Percentiles rank a stretch among this genome's conserved stretches.
Conservation (phyloP, 1,284 basidiomycete genomes). For the Ceratobasidium sp. region DNA sequence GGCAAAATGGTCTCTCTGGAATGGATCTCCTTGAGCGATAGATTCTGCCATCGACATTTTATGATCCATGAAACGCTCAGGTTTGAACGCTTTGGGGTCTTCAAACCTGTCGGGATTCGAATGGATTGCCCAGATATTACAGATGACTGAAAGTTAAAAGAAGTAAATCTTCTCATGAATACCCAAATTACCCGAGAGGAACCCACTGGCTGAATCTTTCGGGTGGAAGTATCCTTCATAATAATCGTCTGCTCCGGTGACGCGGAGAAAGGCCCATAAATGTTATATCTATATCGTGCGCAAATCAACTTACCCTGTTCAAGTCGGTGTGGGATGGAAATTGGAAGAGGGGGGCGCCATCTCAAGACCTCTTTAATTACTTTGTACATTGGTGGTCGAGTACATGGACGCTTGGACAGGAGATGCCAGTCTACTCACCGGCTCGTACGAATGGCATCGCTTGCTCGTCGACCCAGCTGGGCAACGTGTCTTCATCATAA, state of each 20-base stretch:
- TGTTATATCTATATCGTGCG: not conserved
- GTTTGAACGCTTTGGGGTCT: conserved; percentile 11
- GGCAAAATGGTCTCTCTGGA: conserved; percentile 33
- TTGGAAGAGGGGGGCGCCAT: conserved; percentile 19
- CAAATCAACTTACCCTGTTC: conserved; percentile 15
- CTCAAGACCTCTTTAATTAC: conserved; percentile 27
- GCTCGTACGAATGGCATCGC: conserved; percentile 22
- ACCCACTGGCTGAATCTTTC: conserved; percentile 22
- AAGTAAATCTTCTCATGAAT: not conserved
- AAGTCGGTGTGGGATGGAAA: conserved; percentile 12
- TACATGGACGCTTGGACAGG: too few relatives aligned
- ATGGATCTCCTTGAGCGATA: conserved; percentile 32
- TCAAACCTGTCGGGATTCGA: conserved; percentile 21
- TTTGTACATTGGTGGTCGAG: not conserved
- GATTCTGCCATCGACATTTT: conserved; percentile 27
- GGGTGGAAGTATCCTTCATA: conserved; percentile 13
- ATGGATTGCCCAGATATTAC: conserved; percentile 30
- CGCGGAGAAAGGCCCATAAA: not conserved
- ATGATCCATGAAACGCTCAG: conserved; percentile 21
- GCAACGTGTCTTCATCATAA: conserved; percentile 18
- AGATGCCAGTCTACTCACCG: conserved; percentile 2
- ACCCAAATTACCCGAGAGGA: not conserved
- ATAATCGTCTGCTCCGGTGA: conserved; percentile 10
- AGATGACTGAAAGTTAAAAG: not conserved
- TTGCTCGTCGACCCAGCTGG: conserved; percentile 18